Percentiles rank a stretch among this genome's conserved stretches.
Evolutionary conservation across 805 yeast species (phyloP).

Genomic region (Ogataea naganishii): DNA sequence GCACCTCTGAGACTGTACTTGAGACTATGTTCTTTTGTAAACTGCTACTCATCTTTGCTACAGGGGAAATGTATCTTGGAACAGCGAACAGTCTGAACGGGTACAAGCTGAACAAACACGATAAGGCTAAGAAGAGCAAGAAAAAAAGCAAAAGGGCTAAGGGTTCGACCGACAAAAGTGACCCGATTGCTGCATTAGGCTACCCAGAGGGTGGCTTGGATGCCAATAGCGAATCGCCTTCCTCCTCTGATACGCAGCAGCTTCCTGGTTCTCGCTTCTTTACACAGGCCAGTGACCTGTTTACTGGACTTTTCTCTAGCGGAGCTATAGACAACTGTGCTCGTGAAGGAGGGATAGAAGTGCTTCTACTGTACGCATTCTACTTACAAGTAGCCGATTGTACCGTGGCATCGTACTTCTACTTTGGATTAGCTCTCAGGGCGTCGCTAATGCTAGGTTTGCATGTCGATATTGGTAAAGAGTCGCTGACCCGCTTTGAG

Average conservation of each 20-base stretch:
- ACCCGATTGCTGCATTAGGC: not conserved
- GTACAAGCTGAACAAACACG: constrained; percentile 21
- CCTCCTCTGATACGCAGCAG: constrained; percentile 15
- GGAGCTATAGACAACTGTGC: constrained; percentile 76
- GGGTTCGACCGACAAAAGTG: not conserved
- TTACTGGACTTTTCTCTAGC: constrained; percentile 67
- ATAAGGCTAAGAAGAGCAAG: not conserved
- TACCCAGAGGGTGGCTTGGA: not conserved
- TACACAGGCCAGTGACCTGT: constrained; percentile 70
- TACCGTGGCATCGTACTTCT: constrained; percentile 72
- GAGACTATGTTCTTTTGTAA: constrained; percentile 81
- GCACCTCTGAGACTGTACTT: constrained; percentile 41
- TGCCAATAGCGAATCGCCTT: not conserved
- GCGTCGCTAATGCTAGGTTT: constrained; percentile 67
- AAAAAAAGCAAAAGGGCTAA: constrained; percentile 10
- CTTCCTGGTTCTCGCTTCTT: constrained; percentile 76
- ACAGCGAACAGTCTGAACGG: constrained; percentile 61
- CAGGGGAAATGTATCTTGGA: constrained; percentile 78
- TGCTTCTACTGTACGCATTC: constrained; percentile 64
- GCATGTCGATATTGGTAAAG: constrained; percentile 78
- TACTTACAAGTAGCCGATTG: constrained; percentile 80
- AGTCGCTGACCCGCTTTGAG: constrained; percentile 40
- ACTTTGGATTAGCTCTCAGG: constrained; percentile 68
- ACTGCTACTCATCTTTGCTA: constrained; percentile 61
- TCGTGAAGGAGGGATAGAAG: constrained; percentile 75